A percentile compares a stretch with the other conserved stretches of the same genome.
Evolutionary conservation across 371 early-diverging fungal species (phyloP).

Genomic region (Haplosporangium sp.): DNA sequence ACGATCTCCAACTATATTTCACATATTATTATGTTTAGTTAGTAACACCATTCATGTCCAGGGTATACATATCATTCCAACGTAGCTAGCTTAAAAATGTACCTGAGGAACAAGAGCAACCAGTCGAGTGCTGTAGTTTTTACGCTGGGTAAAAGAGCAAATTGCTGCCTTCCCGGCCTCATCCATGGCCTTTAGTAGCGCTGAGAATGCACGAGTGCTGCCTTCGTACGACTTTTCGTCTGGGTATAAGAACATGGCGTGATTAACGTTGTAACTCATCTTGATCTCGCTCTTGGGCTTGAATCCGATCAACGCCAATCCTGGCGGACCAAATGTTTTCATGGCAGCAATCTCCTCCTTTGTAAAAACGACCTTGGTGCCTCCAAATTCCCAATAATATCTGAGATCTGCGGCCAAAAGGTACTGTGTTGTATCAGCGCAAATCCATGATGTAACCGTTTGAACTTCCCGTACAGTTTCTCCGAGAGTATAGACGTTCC

Average conservation of each 20-base stretch:
- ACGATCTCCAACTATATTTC: constrained; percentile 40
- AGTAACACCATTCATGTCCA: neutral
- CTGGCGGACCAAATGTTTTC: constrained; percentile 57
- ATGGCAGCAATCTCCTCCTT: constrained; percentile 46
- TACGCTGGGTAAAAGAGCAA: constrained; percentile 68
- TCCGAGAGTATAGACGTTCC: constrained; percentile 62
- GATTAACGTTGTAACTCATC: constrained; percentile 67
- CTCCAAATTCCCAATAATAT: constrained; percentile 54
- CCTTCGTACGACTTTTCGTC: constrained; percentile 78
- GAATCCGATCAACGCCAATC: constrained; percentile 76
- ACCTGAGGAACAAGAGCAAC: constrained; percentile 78
- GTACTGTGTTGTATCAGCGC: constrained; percentile 65
- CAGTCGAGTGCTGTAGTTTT: constrained; percentile 62
- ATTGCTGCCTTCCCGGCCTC: constrained; percentile 69
- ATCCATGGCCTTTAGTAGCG: constrained; percentile 66
- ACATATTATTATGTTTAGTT: neutral
- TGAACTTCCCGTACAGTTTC: constrained; percentile 67
- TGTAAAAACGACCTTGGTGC: constrained; percentile 40
- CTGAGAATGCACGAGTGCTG: constrained; percentile 73
- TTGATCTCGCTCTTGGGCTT: constrained; percentile 58
- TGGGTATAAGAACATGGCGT: constrained; percentile 79
- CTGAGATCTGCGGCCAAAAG: constrained; percentile 66
- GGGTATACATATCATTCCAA: no score
- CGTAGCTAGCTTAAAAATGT: neutral
- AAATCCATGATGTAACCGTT: constrained; percentile 66